Evolutionary conservation across 106 monocot species (phyloP).

Genomic region (Hemerocallis citrina): DNA sequence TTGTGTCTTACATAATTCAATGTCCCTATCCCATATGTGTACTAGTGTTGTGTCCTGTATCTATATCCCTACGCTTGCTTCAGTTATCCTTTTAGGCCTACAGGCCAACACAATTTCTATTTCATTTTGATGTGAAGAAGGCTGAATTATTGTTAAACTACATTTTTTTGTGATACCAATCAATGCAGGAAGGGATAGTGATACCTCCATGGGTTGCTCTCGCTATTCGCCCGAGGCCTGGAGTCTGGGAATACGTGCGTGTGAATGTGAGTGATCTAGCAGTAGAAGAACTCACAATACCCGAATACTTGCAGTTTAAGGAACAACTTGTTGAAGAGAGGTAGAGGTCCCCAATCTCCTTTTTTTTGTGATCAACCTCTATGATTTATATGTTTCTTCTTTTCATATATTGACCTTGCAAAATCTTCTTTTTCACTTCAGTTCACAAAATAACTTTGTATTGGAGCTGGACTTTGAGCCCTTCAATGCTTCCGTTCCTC

Average conservation of each 20-base stretch:
- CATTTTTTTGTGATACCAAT: not conserved
- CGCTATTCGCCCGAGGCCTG: constrained; percentile 80
- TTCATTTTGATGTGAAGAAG: too few species aligned
- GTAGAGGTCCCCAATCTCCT: constrained; percentile 14
- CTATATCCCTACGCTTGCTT: too few species aligned
- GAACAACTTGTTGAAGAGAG: constrained; percentile 72
- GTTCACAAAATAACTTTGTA: constrained; percentile 6
- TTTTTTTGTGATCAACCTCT: not conserved
- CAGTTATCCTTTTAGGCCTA: too few species aligned
- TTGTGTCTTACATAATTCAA: too few species aligned
- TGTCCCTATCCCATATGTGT: too few species aligned
- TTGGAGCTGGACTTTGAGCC: constrained; percentile 17
- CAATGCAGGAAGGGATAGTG: constrained; percentile 72
- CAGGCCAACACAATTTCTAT: too few species aligned
- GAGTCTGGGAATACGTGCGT: constrained; percentile 82
- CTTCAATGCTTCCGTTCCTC: constrained; percentile 17
- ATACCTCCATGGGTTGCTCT: constrained; percentile 77
- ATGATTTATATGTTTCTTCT: not conserved
- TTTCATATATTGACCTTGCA: not conserved
- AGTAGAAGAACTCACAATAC: constrained; percentile 53
- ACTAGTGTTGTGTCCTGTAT: too few species aligned
- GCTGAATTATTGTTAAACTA: not conserved
- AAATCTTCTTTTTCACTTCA: not conserved
- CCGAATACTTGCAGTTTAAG: constrained; percentile 84
- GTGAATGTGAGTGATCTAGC: constrained; percentile 57